phyloP scores from a whole-genome alignment of 2,329 filamentous ascomycete species.

The Aureobasidium namibiae region DNA sequence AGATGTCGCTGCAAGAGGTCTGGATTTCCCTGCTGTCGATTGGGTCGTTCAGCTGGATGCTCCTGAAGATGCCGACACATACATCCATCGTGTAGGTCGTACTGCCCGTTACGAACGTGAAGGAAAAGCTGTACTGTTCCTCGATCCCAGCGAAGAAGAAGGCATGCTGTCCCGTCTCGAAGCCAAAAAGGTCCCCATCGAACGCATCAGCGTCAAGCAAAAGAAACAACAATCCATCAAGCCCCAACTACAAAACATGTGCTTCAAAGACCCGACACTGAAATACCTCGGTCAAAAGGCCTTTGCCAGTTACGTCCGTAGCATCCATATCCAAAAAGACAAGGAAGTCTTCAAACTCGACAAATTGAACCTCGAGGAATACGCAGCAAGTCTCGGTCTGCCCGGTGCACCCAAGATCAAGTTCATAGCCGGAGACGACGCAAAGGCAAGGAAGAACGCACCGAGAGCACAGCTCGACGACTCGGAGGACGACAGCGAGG shows the following conservation, averaged over 20 bases:
- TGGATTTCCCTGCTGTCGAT: constrained; percentile 94
- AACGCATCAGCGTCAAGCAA: constrained; percentile 75
- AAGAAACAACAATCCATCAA: constrained; percentile 85
- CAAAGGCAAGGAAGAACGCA: constrained; percentile 81
- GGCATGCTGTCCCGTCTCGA: constrained; percentile 83
- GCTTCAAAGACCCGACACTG: constrained; percentile 85
- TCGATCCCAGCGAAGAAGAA: constrained; percentile 84
- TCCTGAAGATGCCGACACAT: constrained; percentile 93
- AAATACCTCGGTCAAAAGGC: constrained; percentile 96
- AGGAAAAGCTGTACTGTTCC: constrained; percentile 79
- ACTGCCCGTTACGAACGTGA: constrained; percentile 89
- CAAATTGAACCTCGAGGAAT: constrained; percentile 76
- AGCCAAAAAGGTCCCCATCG: constrained; percentile 81
- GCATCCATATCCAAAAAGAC: constrained; percentile 79
- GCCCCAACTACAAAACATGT: constrained; percentile 84
- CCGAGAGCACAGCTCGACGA: constrained; percentile 55
- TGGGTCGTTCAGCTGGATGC: constrained; percentile 99
- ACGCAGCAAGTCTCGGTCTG: constrained; percentile 74
- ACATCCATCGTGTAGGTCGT: constrained; percentile 90
- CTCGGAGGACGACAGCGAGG: constrained; percentile 53
- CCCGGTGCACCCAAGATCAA: constrained; percentile 89
- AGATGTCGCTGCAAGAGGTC: constrained; percentile 84
- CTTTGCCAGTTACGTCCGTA: constrained; percentile 82
- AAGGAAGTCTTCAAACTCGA: constrained; percentile 85
- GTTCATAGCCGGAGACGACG: constrained; percentile 82